Evolutionary conservation across 805 yeast species (phyloP).

Genomic region (Sugiyamaella floridensis): DNA sequence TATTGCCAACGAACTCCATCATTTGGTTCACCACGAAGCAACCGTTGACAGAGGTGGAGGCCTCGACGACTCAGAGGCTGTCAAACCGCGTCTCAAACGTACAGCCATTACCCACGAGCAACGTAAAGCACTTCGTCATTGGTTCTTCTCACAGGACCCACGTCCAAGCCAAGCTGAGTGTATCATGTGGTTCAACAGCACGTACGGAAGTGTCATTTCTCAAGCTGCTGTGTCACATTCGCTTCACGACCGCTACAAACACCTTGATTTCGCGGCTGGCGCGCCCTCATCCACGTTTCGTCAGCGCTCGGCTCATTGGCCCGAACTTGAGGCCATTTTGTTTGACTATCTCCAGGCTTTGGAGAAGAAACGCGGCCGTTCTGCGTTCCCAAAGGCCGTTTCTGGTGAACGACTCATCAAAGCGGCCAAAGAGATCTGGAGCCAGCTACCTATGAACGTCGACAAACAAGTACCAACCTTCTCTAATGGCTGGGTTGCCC

Average conservation of each 20-base stretch:
- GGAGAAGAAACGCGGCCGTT: constrained; percentile 1
- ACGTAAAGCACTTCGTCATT: constrained; percentile 7
- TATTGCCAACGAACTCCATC: not conserved
- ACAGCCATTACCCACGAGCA: constrained; percentile 10
- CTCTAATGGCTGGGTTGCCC: constrained; percentile 9
- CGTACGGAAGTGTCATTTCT: constrained; percentile 1
- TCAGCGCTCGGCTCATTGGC: constrained; percentile 7
- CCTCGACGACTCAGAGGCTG: not conserved
- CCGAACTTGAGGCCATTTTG: constrained; percentile 8
- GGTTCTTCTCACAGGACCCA: constrained; percentile 9
- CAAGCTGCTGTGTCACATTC: constrained; percentile 9
- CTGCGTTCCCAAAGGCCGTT: constrained; percentile 3
- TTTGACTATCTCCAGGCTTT: constrained; percentile 7
- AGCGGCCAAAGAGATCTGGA: constrained; percentile 6
- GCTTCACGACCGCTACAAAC: constrained; percentile 8
- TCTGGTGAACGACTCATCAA: constrained; percentile 9
- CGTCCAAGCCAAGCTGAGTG: constrained; percentile 5
- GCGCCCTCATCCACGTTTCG: constrained; percentile 7
- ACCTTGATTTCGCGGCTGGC: constrained; percentile 7
- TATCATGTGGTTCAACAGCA: constrained; percentile 6
- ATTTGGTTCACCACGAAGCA: not conserved
- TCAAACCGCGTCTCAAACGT: constrained; percentile 5
- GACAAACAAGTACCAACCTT: constrained; percentile 5
- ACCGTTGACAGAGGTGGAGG: not conserved
- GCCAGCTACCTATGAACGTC: constrained; percentile 5